These are phyloP conservation scores for Barbatosphaeria neglecta DNA, from an alignment of 495 filamentous ascomycete species.

Conservation along the genomic window DNA sequence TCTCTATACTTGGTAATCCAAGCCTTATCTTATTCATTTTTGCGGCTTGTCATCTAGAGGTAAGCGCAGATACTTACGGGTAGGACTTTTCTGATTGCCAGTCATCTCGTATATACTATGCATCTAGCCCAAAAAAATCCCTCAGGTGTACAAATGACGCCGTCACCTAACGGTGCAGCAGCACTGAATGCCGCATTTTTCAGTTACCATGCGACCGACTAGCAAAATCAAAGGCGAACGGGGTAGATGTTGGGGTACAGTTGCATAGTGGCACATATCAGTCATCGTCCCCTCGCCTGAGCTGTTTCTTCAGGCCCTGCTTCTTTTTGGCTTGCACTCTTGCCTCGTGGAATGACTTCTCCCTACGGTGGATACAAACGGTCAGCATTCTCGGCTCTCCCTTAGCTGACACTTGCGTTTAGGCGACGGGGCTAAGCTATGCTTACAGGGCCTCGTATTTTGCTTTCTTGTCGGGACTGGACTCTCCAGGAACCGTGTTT, in stretches of 20 bases:
- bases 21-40: too few relatives aligned
- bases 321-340: constrained; percentile 64
- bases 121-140: too few relatives aligned
- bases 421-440: not conserved
- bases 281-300: constrained; percentile 31
- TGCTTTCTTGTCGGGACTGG: constrained; percentile 22
- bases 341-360: constrained; percentile 59
- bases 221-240: not conserved
- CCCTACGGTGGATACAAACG: constrained; percentile 30
- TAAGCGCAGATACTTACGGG: too few relatives aligned
- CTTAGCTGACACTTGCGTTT: not conserved
- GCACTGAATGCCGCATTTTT: too few relatives aligned
- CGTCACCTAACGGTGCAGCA: too few relatives aligned
- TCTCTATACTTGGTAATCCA: too few relatives aligned
- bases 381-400: constrained; percentile 8
- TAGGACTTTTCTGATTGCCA: too few relatives aligned
- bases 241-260: not conserved
- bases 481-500: constrained; percentile 24
- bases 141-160: too few relatives aligned
- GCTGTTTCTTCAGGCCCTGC: constrained; percentile 69
- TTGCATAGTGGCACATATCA: not conserved
- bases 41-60: too few relatives aligned
- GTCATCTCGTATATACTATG: too few relatives aligned
- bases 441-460: constrained; percentile 31
- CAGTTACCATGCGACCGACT: too few relatives aligned